Base-by-base conservation (phyloP, 2,329 filamentous ascomycete genomes). In the Triangularia verruculosa region DNA sequence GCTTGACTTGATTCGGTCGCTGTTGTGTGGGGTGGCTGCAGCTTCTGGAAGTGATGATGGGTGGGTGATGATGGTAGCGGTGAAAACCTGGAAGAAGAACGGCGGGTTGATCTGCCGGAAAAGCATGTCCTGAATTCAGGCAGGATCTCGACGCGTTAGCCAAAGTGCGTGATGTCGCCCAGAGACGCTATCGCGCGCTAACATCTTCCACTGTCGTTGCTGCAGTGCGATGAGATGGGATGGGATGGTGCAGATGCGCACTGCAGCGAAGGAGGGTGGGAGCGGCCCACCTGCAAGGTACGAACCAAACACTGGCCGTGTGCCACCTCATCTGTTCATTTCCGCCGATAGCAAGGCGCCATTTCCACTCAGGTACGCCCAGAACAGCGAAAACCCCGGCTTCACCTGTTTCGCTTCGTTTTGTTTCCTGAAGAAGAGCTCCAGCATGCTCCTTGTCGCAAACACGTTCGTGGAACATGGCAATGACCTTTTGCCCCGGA, bases 331-430 rank as follows among this genome's bases (percentile, higher is more conserved):
- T 62, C 34, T 39, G 22, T 55, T 65, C 64, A 65, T 65, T 65
- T 65, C 64, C 64, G 28, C 53, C n/a, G 57, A 62, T 61, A 58
- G 59, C 34, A 51, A 47, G 54, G 61, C 57, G 61, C 64, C 58
- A 65, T 61, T 55, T 65, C 61, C 64, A n/a, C n/a, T n/a, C n/a
- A 65, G 57, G 61, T 53, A 65, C 64, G n/a, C 22, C 25, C 24
- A 24, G 22, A 11, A 32, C 54, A 57, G 55, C 60, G 30, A 54
- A 28, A 25, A 28, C 51, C 22, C 51, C 51, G 20, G 51, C 39
- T 47, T 47, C 5, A 20, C n/a, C 4, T 15, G 51, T 54, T 27
- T 54, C 22, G 51, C 51, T 54, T 28, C 51, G 22, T 54, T 28
- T 54, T 54, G 51, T 24, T 24, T 27, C 15, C 15, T 54, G 51